These are phyloP conservation scores for sorghum (Sorghum bicolor) DNA, from an alignment of 176 grass and related monocot species.

Conservation along the genomic window Sorghum_bicolor_NCBIv3 NC_012874.2:12325001-12325500, in stretches of 20 bases:
- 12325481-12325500: constrained; percentile 46
- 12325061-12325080: neutral
- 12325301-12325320: too few relatives aligned
- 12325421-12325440: constrained; percentile 33
- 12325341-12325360: too few relatives aligned
- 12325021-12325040: too few relatives aligned
- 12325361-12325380: too few relatives aligned
- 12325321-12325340: too few relatives aligned
- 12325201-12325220: constrained; percentile 89
- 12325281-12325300: neutral
- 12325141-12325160: constrained; percentile 77
- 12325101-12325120: neutral
- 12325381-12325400: neutral
- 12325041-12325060: too few relatives aligned
- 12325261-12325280: neutral
- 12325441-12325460: constrained; percentile 74
- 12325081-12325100: neutral
- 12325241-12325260: neutral
- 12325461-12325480: constrained; percentile 60
- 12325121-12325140: constrained; percentile 37
- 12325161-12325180: constrained; percentile 73
- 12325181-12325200: constrained; percentile 56
- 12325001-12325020: too few relatives aligned
- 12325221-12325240: neutral
- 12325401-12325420: neutral